Evolutionary conservation across 306 rosid genomes (phyloP).

Genomic region (Alnus glutinosa): DNA sequence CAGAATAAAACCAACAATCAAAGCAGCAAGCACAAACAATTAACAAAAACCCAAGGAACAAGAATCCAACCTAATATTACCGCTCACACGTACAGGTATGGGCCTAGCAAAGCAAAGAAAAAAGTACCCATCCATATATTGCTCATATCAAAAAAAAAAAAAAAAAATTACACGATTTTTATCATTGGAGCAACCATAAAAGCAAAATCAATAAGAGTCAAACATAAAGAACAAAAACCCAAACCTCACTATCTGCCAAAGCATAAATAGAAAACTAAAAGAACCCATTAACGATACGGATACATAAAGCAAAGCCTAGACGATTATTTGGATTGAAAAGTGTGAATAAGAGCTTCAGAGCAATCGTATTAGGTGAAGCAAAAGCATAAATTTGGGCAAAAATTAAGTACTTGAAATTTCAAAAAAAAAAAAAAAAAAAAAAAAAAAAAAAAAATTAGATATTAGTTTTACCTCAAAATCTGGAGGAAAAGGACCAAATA

Average conservation of each 20-base stretch:
- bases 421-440: not conserved
- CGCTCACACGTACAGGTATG: slow-evolving; percentile 4
- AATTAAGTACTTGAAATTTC: not conserved
- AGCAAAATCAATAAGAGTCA: slow-evolving; percentile 1
- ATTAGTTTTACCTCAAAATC: slow-evolving; percentile 31
- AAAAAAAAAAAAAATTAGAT: not conserved
- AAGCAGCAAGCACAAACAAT: not conserved
- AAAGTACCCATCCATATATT: not conserved
- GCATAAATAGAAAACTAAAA: not conserved
- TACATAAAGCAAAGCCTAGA: not conserved
- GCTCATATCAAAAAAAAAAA: not conserved
- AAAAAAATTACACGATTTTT: not conserved
- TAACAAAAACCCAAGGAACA: not conserved
- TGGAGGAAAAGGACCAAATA: slow-evolving; percentile 22
- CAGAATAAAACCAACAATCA: slow-evolving; percentile 18
- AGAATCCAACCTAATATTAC: slow-evolving; percentile 3
- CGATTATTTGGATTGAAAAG: slow-evolving; percentile 16
- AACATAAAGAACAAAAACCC: not conserved
- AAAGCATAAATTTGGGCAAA: not conserved
- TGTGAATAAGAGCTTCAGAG: slow-evolving; percentile 2
- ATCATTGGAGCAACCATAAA: not conserved
- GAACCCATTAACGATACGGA: not conserved
- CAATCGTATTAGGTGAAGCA: not conserved
- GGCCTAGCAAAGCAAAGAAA: not conserved
- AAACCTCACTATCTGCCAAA: slow-evolving; percentile 1